These are phyloP conservation scores for Lactarius vividus DNA, from an alignment of 768 basidiomycete species.

Conservation along the genomic window DNA sequence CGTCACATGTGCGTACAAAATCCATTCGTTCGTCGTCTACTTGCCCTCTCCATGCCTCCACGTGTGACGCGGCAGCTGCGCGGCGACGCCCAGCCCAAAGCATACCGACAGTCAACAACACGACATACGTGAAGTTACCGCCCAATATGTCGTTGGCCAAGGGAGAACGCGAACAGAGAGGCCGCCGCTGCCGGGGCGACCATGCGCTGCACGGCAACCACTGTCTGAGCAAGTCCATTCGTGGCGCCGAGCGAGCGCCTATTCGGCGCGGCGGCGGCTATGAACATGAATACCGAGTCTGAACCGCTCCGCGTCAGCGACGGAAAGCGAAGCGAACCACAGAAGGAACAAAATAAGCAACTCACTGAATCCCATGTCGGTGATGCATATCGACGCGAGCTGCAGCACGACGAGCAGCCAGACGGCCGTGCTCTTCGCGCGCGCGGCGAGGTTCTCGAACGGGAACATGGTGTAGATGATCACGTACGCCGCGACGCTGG, in stretches of 20 bases:
- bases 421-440: neutral
- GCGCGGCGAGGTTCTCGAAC: conserved; percentile 19
- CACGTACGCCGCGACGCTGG: conserved; percentile 31
- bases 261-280: conserved; percentile 62
- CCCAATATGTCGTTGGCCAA: conserved; percentile 47
- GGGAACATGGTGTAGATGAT: conserved; percentile 34
- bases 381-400: conserved; percentile 9
- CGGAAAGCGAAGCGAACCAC: neutral
- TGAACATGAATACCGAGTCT: conserved; percentile 72
- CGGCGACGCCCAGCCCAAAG: conserved; percentile 10
- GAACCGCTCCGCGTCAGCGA: conserved; percentile 23
- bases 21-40: too few species aligned
- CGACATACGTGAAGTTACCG: conserved; percentile 36
- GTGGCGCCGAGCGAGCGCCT: conserved; percentile 63
- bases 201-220: conserved; percentile 40
- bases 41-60: conserved; percentile 10
- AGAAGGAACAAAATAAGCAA: neutral
- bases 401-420: conserved; percentile 11
- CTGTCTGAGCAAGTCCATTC: conserved; percentile 50
- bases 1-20: too few species aligned
- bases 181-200: conserved; percentile 57
- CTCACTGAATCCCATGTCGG: conserved; percentile 24
- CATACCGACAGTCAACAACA: neutral
- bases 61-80: conserved; percentile 17
- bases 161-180: conserved; percentile 66